Base-by-base conservation (phyloP, 1,139 yeast genomes). In the Meyerozyma smithsonii region DNA sequence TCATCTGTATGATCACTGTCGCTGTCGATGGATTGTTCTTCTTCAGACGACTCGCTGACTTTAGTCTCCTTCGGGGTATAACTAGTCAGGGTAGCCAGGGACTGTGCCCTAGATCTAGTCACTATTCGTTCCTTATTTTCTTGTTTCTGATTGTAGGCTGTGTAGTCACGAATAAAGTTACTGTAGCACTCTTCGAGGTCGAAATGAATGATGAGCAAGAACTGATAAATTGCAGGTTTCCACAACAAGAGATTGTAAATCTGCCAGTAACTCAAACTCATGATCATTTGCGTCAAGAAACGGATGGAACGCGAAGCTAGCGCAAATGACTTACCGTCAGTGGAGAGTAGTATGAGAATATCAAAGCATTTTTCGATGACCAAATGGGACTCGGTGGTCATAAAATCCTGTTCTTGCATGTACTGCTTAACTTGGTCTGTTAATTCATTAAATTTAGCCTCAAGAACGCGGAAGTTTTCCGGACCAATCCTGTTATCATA, bases 231-330 rank as follows among this genome's bases (percentile, higher is more conserved):
- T 8, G 71, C 63, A 1, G 77, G 76, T 43, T 69, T 69, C 72
- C 73, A 68, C 14, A 54, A 54, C 19, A 71, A 57, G 26, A 71
- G 53, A 42, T 69, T 70, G 48, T 69, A 70, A 17, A 70, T 47
- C 45, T 71, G 76, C 77, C 77, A 71, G 50, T 71, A 71, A 46
- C 69, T 71, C 37, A 69, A 51, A 36, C 52, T 51, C 73, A 69
- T 66, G 17, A 69, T 50, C 2, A 69, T 56, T 8, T 55, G 55
- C 7, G 76, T 69, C 41, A 71, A 55, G 42, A 69, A 69, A 28
- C 74, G 52, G 19, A 70, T 67, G 3, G 70, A 54, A 35, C 46
- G 50, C 0, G 73, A 58, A 5, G 74, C 58, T 15, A 71, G 48
- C 4, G 57, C 64, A 30, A 70, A 56, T 28, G 57, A 54, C 32